A percentile compares a stretch with the other conserved stretches of the same genome.
Evolutionary conservation across 192 early-diverging fungal species (phyloP).

Genomic region (Podila horticola): DNA sequence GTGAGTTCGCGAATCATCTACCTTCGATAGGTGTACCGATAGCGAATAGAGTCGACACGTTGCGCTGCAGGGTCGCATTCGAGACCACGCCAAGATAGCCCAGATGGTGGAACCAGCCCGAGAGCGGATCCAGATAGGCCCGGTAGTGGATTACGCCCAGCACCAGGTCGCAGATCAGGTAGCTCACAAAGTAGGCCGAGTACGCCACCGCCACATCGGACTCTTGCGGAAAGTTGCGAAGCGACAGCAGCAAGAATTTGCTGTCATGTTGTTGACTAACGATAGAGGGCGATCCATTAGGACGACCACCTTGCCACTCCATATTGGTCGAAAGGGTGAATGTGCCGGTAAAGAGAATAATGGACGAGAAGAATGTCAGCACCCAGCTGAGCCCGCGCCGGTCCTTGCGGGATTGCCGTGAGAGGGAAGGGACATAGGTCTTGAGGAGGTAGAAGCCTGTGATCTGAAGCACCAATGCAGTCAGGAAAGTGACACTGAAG

Average conservation of each 20-base stretch:
- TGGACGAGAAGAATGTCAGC: conserved; percentile 38
- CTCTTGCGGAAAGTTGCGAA: conserved; percentile 30
- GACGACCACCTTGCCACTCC: conserved; percentile 14
- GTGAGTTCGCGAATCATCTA: background rate
- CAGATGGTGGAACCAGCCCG: conserved; percentile 44
- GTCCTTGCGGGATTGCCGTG: background rate
- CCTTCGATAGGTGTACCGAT: conserved; percentile 46
- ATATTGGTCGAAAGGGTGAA: conserved; percentile 35
- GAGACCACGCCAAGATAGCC: conserved; percentile 30
- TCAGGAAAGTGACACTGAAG: conserved; percentile 16
- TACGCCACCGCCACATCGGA: conserved; percentile 24
- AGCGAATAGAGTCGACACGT: conserved; percentile 34
- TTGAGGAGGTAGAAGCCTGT: conserved; percentile 32
- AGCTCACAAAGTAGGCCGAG: conserved; percentile 45
- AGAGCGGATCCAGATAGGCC: conserved; percentile 32
- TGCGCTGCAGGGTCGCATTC: conserved; percentile 16
- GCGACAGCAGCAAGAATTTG: conserved; percentile 7
- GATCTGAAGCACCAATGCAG: conserved; percentile 18
- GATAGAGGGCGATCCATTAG: background rate
- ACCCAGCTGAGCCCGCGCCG: conserved; percentile 29
- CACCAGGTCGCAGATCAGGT: conserved; percentile 33
- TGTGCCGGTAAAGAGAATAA: conserved; percentile 37
- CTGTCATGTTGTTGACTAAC: background rate
- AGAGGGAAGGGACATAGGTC: conserved; percentile 8
- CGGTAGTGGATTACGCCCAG: conserved; percentile 38